These are phyloP conservation scores for Sarcomyxa edulis DNA, from an alignment of 768 basidiomycete species.

Conservation along the genomic window DNA sequence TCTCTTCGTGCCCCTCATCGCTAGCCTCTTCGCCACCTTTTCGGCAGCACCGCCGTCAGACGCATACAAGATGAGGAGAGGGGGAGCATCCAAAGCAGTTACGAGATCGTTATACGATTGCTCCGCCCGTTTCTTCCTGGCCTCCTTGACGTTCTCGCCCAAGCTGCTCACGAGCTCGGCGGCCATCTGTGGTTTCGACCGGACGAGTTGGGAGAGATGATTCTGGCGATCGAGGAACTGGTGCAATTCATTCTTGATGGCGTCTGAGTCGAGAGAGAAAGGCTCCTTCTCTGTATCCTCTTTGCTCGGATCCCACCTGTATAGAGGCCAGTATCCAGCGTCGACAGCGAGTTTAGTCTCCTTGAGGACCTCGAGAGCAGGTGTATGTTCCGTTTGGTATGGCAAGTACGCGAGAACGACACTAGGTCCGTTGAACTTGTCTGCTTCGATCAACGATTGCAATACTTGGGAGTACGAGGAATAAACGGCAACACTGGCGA, in stretches of 20 bases:
- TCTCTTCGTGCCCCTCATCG: constrained; percentile 75
- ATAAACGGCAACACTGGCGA: constrained; percentile 93
- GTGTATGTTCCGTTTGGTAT: constrained; percentile 68
- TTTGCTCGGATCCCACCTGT: constrained; percentile 93
- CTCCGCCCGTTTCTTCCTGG: constrained; percentile 74
- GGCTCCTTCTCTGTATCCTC: constrained; percentile 72
- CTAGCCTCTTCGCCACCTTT: constrained; percentile 89
- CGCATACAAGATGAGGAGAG: constrained; percentile 86
- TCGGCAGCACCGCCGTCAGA: constrained; percentile 96
- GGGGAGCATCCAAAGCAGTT: constrained; percentile 81
- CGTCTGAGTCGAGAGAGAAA: constrained; percentile 89
- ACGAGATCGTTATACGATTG: constrained; percentile 83
- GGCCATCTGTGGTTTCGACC: constrained; percentile 75
- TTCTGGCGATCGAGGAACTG: constrained; percentile 95
- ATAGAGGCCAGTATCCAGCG: constrained; percentile 95
- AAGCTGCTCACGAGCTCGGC: constrained; percentile 77
- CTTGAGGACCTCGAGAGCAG: constrained; percentile 88
- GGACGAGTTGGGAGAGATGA: constrained; percentile 90
- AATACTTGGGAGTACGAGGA: constrained; percentile 94
- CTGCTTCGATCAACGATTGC: constrained; percentile 88
- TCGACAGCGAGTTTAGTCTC: constrained; percentile 97
- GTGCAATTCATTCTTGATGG: constrained; percentile 89
- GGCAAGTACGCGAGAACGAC: constrained; percentile 94
- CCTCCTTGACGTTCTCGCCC: constrained; percentile 80
- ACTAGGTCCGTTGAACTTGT: constrained; percentile 83